Base-by-base conservation (phyloP, 106 monocot species). In the Amphibolis antarctica region DNA sequence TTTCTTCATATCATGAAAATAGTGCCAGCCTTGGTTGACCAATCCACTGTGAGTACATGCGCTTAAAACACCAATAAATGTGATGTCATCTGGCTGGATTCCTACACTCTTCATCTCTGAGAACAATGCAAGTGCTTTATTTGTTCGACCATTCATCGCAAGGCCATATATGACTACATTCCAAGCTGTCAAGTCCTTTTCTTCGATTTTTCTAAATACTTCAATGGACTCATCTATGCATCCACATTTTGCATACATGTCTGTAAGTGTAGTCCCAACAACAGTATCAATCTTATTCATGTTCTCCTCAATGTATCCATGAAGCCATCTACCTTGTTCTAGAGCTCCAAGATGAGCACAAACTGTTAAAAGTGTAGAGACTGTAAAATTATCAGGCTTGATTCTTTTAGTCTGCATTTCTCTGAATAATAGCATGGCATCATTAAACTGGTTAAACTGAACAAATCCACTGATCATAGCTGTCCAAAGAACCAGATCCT, bases 281-380 rank as follows among this genome's bases (percentile, higher is more conserved):
- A 75, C 36, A 3, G 58, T 44, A 47, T 85, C 85, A 21, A 75
- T 36, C 42, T 26, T 29, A 44, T 78, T 73, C 55, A 23, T 56
- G 1, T 59, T 78, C 10, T 78, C 75, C 17, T 68, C 30, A 9
- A 81, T 71, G 26, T 74, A 65, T 0, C 28, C 3, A 52, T 85
- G 82, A 15, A 88, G 75, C 85, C 88, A 93, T 53, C 82, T 76
- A 18, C 84, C 92, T 15, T 85, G 62, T 71, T 84, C 80, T 22
- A 85, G 64, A 14, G 79, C 87, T 4, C 85, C 88, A 52, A 93
- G 50, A 15, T 76, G 71, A 0, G 88, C 75, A 67, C 80, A 83
- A 28, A 55, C 77, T 22, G 87, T 77, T 17, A 87, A 74, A 59
- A 83, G 75, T 29, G 72, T 36, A 12, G 75, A 69, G 4, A 83